A percentile compares a stretch with the other conserved stretches of the same genome.
Conservation (phyloP, 176 grass and related monocot genomes). For the Eragrostis curvula region DNA sequence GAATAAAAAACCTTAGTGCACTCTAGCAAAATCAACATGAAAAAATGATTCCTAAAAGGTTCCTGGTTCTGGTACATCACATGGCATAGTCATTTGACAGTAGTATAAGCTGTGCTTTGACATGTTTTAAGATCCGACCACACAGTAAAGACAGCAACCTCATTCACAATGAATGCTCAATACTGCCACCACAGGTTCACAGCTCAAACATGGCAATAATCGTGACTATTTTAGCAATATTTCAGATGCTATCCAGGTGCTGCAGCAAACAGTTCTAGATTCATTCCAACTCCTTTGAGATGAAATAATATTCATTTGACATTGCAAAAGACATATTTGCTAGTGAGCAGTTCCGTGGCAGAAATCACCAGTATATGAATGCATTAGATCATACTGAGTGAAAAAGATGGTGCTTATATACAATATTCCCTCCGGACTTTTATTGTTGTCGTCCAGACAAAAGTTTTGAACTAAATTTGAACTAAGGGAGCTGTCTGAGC, state of each 20-base stretch:
- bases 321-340: background rate
- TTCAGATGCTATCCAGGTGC: background rate
- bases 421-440: too few species aligned
- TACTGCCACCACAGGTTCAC: background rate
- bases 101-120: background rate
- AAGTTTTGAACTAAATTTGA: too few species aligned
- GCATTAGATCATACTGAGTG: background rate
- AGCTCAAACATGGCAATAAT: slow-evolving; percentile 22
- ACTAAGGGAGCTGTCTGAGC: too few species aligned
- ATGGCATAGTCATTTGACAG: slow-evolving; percentile 24
- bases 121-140: background rate
- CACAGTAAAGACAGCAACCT: slow-evolving; percentile 12
- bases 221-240: background rate
- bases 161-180: background rate
- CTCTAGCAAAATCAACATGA: background rate
- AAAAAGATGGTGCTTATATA: background rate
- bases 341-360: slow-evolving; percentile 18
- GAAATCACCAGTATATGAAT: background rate
- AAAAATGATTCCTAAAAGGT: slow-evolving; percentile 5
- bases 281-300: background rate
- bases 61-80: background rate
- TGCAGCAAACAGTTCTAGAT: slow-evolving; percentile 19
- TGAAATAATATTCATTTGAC: background rate
- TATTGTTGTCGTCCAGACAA: too few species aligned
- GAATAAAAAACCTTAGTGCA: background rate